These are phyloP conservation scores for Microbotryum lychnidis-dioicae DNA, from an alignment of 1,284 basidiomycete genomes.

Conservation along the genomic window DNA sequence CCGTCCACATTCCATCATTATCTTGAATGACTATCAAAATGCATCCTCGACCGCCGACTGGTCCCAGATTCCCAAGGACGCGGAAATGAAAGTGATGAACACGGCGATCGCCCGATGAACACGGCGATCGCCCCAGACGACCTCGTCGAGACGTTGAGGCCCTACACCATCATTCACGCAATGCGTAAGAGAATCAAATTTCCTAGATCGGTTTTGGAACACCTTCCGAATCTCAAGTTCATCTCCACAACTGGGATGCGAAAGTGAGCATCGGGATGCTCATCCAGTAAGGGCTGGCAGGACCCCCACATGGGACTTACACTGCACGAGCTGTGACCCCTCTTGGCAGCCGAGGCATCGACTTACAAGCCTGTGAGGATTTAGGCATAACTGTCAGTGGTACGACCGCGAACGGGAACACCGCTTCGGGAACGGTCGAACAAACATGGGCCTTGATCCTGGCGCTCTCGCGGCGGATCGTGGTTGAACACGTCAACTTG, in stretches of 20 bases:
- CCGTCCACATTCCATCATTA: constrained; percentile 40
- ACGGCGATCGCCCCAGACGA: constrained; percentile 49
- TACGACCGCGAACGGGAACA: constrained; percentile 45
- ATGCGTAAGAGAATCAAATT: constrained; percentile 62
- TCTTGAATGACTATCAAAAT: constrained; percentile 58
- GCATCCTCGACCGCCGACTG: constrained; percentile 52
- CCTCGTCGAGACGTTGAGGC: constrained; percentile 48
- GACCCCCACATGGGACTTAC: constrained; percentile 32
- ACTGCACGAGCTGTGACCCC: constrained; percentile 32
- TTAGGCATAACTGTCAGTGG: constrained; percentile 54
- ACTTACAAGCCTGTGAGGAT: constrained; percentile 43
- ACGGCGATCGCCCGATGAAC: no score
- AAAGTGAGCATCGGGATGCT: constrained; percentile 39
- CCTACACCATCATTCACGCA: constrained; percentile 54
- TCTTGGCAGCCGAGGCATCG: constrained; percentile 13
- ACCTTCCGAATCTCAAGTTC: constrained; percentile 52
- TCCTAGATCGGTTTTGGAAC: constrained; percentile 46
- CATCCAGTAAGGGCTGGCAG: no score
- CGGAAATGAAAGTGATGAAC: constrained; percentile 22
- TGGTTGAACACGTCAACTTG: constrained; percentile 47
- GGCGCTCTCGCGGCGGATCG: constrained; percentile 50
- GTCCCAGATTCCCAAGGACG: constrained; percentile 37
- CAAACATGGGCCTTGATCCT: constrained; percentile 61
- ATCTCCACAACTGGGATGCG: constrained; percentile 53
- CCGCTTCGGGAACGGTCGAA: constrained; percentile 45